Percentiles rank a stretch among this genome's conserved stretches.
Evolutionary conservation across 2,329 filamentous ascomycete species (phyloP).

Genomic region (Fusarium papillatum): DNA sequence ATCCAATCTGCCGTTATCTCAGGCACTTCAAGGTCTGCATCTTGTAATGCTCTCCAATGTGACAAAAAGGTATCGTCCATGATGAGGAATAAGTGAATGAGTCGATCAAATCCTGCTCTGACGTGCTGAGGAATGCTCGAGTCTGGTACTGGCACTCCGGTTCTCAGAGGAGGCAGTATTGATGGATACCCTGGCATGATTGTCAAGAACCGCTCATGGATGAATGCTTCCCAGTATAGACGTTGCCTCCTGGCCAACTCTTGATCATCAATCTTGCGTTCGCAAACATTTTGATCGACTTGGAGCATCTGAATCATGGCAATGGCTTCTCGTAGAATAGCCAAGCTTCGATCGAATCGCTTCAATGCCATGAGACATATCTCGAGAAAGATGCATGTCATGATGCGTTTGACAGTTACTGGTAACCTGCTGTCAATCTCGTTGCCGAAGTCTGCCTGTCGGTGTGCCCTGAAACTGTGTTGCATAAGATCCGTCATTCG

Average conservation of each 20-base stretch:
- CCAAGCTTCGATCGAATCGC: conserved; percentile 61
- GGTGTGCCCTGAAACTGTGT: conserved; percentile 44
- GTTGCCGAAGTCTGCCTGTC: conserved; percentile 41
- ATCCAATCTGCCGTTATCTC: conserved; percentile 54
- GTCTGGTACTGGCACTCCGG: conserved; percentile 47
- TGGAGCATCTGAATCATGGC: conserved; percentile 45
- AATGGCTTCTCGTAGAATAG: conserved; percentile 64
- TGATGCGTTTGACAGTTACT: conserved; percentile 58
- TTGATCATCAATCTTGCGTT: conserved; percentile 24
- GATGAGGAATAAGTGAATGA: conserved; percentile 53
- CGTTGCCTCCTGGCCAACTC: conserved; percentile 51
- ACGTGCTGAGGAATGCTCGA: conserved; percentile 49
- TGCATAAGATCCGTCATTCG: conserved; percentile 47
- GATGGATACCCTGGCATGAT: conserved; percentile 61
- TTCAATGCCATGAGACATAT: conserved; percentile 65
- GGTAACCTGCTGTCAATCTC: conserved; percentile 52
- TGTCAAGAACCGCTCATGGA: conserved; percentile 69
- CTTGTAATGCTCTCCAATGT: conserved; percentile 51
- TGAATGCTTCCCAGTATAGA: conserved; percentile 68
- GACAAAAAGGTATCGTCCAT: conserved; percentile 54
- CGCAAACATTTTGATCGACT: conserved; percentile 18
- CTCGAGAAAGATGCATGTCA: conserved; percentile 65
- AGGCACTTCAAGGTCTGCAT: conserved; percentile 15
- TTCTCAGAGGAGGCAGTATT: conserved; percentile 46
- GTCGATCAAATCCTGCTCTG: conserved; percentile 52